Evolutionary conservation across 176 grass and related monocot species (phyloP).

Genomic region (Zea mays): Zm-B73-REFERENCE-NAM-5.0 NC_050100.1:10883501-10884000

Average conservation of each 20-base stretch:
- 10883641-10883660: background rate
- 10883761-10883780: background rate
- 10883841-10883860: slow-evolving; percentile 9
- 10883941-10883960: slow-evolving; percentile 11
- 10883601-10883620: background rate
- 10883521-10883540: slow-evolving; percentile 34
- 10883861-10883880: background rate
- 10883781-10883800: background rate
- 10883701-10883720: slow-evolving; percentile 13
- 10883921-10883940: background rate
- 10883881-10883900: slow-evolving; percentile 29
- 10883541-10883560: slow-evolving; percentile 24
- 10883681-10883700: background rate
- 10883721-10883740: slow-evolving; percentile 14
- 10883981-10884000: background rate
- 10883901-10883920: background rate
- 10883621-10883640: background rate
- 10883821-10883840: slow-evolving; percentile 1
- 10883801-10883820: background rate
- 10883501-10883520: slow-evolving; percentile 18
- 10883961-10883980: slow-evolving; percentile 1
- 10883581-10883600: background rate
- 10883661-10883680: background rate
- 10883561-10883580: background rate
- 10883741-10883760: background rate